Evolutionary conservation across 768 basidiomycete species (phyloP).

Genomic region (Suillus paluster): DNA sequence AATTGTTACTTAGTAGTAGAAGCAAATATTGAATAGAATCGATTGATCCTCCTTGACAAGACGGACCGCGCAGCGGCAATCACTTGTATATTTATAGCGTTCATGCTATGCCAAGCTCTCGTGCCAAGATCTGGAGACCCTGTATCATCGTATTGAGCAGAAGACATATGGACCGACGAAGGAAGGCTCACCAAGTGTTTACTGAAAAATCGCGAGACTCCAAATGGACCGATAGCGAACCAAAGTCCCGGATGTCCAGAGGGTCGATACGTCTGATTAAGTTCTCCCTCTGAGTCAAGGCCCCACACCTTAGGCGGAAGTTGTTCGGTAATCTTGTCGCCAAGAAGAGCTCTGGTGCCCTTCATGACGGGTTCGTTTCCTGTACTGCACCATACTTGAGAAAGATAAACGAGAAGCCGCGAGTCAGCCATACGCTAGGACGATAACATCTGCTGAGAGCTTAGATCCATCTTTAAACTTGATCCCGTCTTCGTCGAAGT

Average conservation of each 20-base stretch:
- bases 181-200: not conserved
- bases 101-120: not conserved
- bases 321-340: not conserved
- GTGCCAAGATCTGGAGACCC: constrained; percentile 1
- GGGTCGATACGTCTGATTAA: not conserved
- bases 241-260: constrained; percentile 2
- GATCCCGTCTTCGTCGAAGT: constrained; percentile 45
- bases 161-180: not conserved
- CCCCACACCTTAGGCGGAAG: not conserved
- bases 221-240: no score
- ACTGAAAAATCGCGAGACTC: not conserved
- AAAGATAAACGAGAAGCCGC: not conserved
- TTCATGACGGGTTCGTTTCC: no score
- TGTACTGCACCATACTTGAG: not conserved
- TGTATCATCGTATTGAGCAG: not conserved
- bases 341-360: not conserved
- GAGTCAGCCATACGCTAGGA: constrained; percentile 49
- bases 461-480: constrained; percentile 43
- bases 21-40: no score
- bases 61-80: no score
- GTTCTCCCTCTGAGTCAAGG: not conserved
- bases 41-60: no score
- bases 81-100: no score
- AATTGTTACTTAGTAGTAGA: no score
- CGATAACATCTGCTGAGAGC: constrained; percentile 47